A percentile compares a stretch with the other conserved stretches of the same genome.
Conservation (phyloP, 1,139 yeast species). For the Kurtzmaniella quercitrusa region DNA sequence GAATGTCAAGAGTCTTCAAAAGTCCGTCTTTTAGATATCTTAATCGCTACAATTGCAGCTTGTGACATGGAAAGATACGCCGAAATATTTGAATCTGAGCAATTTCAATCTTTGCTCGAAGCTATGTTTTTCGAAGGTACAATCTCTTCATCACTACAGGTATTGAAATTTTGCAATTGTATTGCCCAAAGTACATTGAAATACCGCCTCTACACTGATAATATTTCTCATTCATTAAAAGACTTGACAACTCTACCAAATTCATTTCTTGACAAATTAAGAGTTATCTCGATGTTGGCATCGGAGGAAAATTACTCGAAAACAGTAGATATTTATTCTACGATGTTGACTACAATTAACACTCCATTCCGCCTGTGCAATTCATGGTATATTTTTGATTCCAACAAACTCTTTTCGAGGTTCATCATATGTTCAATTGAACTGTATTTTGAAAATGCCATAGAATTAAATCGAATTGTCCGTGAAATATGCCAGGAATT, state of each 20-base stretch:
- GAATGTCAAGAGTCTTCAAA: background rate
- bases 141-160: background rate
- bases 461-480: constrained; percentile 7
- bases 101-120: background rate
- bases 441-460: constrained; percentile 10
- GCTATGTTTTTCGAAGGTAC: background rate
- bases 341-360: constrained; percentile 1
- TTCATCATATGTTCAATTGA: constrained; percentile 6
- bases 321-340: background rate
- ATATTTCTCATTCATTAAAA: background rate
- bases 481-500: constrained; percentile 5
- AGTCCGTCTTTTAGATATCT: background rate
- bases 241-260: no score
- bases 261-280: no score
- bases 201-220: background rate
- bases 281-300: constrained; percentile 8
- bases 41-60: background rate
- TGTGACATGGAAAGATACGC: background rate
- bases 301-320: background rate
- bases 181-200: background rate
- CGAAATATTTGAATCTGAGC: background rate
- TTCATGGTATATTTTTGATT: constrained; percentile 1
- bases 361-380: background rate
- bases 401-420: constrained; percentile 6
- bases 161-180: background rate